Base-by-base conservation (phyloP, 139 green algal species). In the Nannochloris sp. region DNA sequence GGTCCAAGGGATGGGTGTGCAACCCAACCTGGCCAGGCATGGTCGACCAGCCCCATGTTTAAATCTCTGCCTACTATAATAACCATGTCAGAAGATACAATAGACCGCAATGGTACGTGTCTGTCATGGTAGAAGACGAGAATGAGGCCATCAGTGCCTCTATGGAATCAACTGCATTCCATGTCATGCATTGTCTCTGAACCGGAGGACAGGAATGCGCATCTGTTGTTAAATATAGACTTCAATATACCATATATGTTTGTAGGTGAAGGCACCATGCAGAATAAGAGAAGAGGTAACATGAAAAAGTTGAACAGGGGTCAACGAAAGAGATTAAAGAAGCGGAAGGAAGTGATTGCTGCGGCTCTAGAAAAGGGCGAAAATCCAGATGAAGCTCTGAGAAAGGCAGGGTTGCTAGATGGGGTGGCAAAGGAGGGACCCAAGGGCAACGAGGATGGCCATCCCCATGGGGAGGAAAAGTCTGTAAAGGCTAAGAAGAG, bases 241-340 rank as follows among this genome's bases (percentile, higher is more conserved):
- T 23, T 23, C 20, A 23, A 23, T 23, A 23, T 23, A 23, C 20
- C 20, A 40, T 11, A 40, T 40, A 37, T 8, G 14, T 51, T n/a
- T 53, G 14, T 23, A 53, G 14, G n/a, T 53, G 16, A 20, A 1
- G n/a, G 46, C 46, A 53, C 43, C 13, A 65, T 66, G 61, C 46
- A 61, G 16, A 46, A n/a, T 8, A 61, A 46, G 31, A 53, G 56
- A 46, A 46, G 31, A 53, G 31, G 56, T 50, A 53, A 46, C 16
- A 61, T 61, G 56, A 46, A 61, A 53, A 46, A 61, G n/a, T 50
- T 46, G 14, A 61, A 61, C 31, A 61, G 56, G 31, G n/a, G 56
- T 51, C 16, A 46, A 51, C 16, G 56, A n/a, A 46, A 61, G 10
- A 13, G 36, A 8, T 20, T 46, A n/a, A 61, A 61, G 56, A n/a